phyloP scores from a whole-genome alignment of 2,329 filamentous ascomycete genomes.

The Sporothrix protearum region DNA sequence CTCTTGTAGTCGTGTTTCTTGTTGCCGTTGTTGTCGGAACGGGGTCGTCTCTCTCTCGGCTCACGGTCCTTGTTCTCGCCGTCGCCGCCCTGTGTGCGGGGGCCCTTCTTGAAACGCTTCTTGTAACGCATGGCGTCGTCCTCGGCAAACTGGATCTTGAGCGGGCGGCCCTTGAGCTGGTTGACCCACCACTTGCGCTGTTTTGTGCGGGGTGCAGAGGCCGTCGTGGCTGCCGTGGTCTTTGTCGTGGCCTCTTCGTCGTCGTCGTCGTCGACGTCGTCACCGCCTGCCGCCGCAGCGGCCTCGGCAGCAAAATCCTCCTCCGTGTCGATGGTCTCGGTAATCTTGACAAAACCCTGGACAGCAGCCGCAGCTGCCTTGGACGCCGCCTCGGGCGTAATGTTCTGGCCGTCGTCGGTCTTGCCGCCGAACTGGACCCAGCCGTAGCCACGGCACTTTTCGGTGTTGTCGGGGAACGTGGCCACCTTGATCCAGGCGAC shows the following conservation, averaged over 20 bases:
- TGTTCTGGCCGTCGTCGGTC: conserved; percentile 14
- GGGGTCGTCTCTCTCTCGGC: conserved; percentile 17
- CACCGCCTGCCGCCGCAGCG: conserved; percentile 40
- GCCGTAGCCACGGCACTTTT: conserved; percentile 96
- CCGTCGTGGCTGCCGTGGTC: conserved; percentile 33
- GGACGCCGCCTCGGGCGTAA: conserved; percentile 46
- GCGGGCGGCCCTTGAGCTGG: conserved; percentile 69
- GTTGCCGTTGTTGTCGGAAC: conserved; percentile 17
- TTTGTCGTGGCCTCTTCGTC: conserved; percentile 34
- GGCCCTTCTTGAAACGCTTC: conserved; percentile 83
- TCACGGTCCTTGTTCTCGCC: conserved; percentile 29
- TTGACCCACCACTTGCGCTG: conserved; percentile 80
- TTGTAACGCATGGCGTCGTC: conserved; percentile 86
- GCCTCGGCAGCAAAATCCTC: conserved; percentile 55
- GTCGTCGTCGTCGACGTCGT: too few relatives aligned
- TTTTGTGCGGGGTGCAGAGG: conserved; percentile 50
- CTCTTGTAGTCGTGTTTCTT: conserved; percentile 37
- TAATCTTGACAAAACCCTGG: conserved; percentile 73
- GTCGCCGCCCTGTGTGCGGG: conserved; percentile 43
- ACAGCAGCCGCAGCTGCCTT: conserved; percentile 73
- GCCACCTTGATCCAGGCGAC: conserved; percentile 83
- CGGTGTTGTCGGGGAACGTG: conserved; percentile 84
- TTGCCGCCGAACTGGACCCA: conserved; percentile 79
- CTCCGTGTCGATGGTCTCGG: conserved; percentile 60
- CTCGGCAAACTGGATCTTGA: conserved; percentile 91